Conservation (phyloP, 2,329 filamentous ascomycete species). For the Saccharata proteae region DNA sequence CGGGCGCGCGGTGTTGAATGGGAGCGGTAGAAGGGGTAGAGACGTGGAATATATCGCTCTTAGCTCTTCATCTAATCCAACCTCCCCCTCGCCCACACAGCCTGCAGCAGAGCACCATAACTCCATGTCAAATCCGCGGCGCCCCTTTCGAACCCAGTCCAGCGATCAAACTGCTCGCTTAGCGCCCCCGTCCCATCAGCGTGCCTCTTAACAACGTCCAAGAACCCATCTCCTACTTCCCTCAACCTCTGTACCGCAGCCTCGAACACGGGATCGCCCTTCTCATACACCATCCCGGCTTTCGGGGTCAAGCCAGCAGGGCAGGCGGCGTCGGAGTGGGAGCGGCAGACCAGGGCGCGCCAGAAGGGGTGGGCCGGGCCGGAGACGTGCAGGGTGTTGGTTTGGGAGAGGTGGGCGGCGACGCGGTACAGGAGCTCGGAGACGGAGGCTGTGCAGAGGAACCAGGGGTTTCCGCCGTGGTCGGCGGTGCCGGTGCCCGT, state of each 20-base stretch:
- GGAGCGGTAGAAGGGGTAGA: too few relatives aligned
- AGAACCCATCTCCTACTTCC: conserved; percentile 27
- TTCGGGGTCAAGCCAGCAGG: conserved; percentile 2
- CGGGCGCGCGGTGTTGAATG: too few relatives aligned
- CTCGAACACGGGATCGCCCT: conserved; percentile 18
- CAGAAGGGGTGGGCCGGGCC: conserved; percentile 24
- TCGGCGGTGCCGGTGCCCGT: conserved; percentile 23
- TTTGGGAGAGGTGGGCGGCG: conserved; percentile 17
- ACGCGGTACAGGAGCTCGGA: conserved; percentile 28
- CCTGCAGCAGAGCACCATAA: conserved; percentile 31
- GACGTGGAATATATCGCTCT: too few relatives aligned
- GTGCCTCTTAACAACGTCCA: conserved; percentile 28
- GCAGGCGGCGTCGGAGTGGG: not conserved
- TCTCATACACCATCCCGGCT: conserved; percentile 13
- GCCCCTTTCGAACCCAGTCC: conserved; percentile 27
- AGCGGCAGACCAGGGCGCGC: conserved; percentile 19
- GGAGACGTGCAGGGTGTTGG: conserved; percentile 21
- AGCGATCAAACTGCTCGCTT: conserved; percentile 33
- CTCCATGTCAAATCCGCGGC: conserved; percentile 34
- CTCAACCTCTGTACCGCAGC: conserved; percentile 20
- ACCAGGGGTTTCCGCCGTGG: conserved; percentile 29
- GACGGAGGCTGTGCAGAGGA: conserved; percentile 30
- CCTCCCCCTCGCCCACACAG: conserved; percentile 22
- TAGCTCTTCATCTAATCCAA: too few relatives aligned
- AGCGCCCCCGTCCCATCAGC: conserved; percentile 25